Evolutionary conservation across 371 early-diverging fungal genomes (phyloP).

Genomic region (Coemansia sp.): DNA sequence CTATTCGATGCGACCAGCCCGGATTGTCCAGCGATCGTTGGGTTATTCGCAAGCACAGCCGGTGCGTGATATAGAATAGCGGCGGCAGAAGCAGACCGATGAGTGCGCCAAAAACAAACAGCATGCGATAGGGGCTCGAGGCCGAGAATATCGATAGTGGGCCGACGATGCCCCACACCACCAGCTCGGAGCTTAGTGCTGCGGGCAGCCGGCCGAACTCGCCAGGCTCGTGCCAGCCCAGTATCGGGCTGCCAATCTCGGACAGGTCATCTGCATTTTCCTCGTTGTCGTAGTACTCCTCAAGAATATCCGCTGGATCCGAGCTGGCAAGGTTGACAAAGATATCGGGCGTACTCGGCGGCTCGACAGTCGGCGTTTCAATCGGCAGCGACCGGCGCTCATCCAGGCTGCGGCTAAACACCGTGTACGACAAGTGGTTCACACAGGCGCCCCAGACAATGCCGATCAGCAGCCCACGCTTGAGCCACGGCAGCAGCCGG

Average conservation of each 20-base stretch:
- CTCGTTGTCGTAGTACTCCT: slow-evolving; percentile 11
- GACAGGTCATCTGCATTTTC: slow-evolving; percentile 8
- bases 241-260: slow-evolving; percentile 4
- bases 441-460: slow-evolving; percentile 40
- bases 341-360: background rate
- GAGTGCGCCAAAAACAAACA: slow-evolving; percentile 37
- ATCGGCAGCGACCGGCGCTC: slow-evolving; percentile 11
- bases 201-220: slow-evolving; percentile 44
- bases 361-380: background rate
- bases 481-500: slow-evolving; percentile 36
- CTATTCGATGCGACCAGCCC: background rate
- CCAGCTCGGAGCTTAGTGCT: slow-evolving; percentile 44
- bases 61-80: slow-evolving; percentile 5
- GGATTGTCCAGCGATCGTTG: too few relatives aligned
- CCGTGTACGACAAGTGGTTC: slow-evolving; percentile 34
- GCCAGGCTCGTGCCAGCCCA: slow-evolving; percentile 46
- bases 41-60: background rate
- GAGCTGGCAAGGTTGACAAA: slow-evolving; percentile 2
- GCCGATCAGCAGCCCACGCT: slow-evolving; percentile 33
- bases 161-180: slow-evolving; percentile 48
- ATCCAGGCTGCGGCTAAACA: slow-evolving; percentile 15
- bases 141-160: slow-evolving; percentile 31
- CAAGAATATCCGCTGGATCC: slow-evolving; percentile 3
- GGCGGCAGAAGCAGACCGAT: slow-evolving; percentile 26
- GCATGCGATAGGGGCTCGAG: slow-evolving; percentile 35